phyloP scores from a whole-genome alignment of 2,329 filamentous ascomycete genomes.

The Beauveria scarabaeidicola region DNA sequence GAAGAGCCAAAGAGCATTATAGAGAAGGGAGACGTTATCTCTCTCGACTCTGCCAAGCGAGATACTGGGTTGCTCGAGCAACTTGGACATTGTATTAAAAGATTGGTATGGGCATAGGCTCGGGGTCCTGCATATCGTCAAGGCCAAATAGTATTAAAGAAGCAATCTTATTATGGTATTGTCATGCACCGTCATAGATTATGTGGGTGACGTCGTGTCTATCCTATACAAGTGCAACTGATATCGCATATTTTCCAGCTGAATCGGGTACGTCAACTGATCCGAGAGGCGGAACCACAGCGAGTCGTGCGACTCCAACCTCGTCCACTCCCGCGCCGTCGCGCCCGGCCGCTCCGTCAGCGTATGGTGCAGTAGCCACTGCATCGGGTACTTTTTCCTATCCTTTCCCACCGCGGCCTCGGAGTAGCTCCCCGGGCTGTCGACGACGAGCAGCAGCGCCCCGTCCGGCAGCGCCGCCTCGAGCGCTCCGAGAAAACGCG shows the following conservation, averaged over 20 bases:
- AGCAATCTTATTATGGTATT: slow-evolving; percentile 1
- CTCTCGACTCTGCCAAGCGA: slow-evolving; percentile 73
- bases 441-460: slow-evolving; percentile 72
- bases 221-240: slow-evolving; percentile 74
- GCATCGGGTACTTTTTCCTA: slow-evolving; percentile 75
- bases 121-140: slow-evolving; percentile 8
- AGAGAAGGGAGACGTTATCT: slow-evolving; percentile 65
- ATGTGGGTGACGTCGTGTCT: slow-evolving; percentile 2
- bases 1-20: slow-evolving; percentile 40
- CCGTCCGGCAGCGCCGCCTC: slow-evolving; percentile 49
- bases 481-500: slow-evolving; percentile 63
- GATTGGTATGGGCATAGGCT: slow-evolving; percentile 69
- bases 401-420: slow-evolving; percentile 62
- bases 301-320: slow-evolving; percentile 66
- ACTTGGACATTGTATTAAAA: slow-evolving; percentile 84
- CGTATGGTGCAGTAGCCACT: slow-evolving; percentile 81
- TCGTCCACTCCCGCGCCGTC: slow-evolving; percentile 54
- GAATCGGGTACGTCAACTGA: slow-evolving; percentile 67
- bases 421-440: slow-evolving; percentile 90
- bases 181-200: background rate
- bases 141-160: slow-evolving; percentile 5
- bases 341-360: slow-evolving; percentile 42
- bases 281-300: slow-evolving; percentile 73
- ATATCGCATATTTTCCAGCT: slow-evolving; percentile 89
- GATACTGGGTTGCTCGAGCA: slow-evolving; percentile 82